These are phyloP conservation scores for Ocimum tenuiflorum DNA, from an alignment of 257 asterid genomes.

Conservation along the genomic window DNA sequence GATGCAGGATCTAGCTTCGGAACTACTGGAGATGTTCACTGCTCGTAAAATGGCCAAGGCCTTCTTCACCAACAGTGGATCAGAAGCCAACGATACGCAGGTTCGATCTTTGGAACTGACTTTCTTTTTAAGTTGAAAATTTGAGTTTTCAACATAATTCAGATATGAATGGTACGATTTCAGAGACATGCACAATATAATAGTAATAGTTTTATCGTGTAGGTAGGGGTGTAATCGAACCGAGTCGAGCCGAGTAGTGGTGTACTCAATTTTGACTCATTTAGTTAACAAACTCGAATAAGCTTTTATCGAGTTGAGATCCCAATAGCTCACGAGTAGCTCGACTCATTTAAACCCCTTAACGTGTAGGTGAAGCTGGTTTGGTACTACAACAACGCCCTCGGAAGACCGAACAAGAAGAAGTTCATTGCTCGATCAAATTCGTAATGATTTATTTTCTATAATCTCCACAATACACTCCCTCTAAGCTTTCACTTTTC, in stretches of 20 bases:
- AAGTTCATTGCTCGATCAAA: slow-evolving; percentile 86
- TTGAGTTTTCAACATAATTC: not conserved
- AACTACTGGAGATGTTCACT: slow-evolving; percentile 69
- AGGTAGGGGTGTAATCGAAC: too few relatives aligned
- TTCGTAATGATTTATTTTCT: slow-evolving; percentile 44
- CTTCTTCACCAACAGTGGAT: slow-evolving; percentile 91
- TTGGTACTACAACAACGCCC: slow-evolving; percentile 94
- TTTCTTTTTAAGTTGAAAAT: not conserved
- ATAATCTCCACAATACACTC: not conserved
- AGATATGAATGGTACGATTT: too few relatives aligned
- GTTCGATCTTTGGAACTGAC: slow-evolving; percentile 23
- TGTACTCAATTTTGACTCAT: too few relatives aligned
- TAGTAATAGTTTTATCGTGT: too few relatives aligned
- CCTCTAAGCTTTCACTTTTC: not conserved
- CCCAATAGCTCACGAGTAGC: too few relatives aligned
- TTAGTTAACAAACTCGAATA: too few relatives aligned
- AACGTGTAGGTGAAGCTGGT: slow-evolving; percentile 85
- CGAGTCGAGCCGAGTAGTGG: too few relatives aligned
- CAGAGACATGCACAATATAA: too few relatives aligned
- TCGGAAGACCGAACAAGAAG: slow-evolving; percentile 92
- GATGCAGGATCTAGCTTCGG: slow-evolving; percentile 77
- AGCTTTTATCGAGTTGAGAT: too few relatives aligned
- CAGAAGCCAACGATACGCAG: slow-evolving; percentile 97
- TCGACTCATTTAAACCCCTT: not conserved
- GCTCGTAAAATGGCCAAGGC: slow-evolving; percentile 72